Percentiles rank a stretch among this genome's conserved stretches.
These are phyloP conservation scores for Ophiocordyceps polyrhachis-furcata DNA, from an alignment of 2,329 filamentous ascomycete species.

Conservation along the genomic window DNA sequence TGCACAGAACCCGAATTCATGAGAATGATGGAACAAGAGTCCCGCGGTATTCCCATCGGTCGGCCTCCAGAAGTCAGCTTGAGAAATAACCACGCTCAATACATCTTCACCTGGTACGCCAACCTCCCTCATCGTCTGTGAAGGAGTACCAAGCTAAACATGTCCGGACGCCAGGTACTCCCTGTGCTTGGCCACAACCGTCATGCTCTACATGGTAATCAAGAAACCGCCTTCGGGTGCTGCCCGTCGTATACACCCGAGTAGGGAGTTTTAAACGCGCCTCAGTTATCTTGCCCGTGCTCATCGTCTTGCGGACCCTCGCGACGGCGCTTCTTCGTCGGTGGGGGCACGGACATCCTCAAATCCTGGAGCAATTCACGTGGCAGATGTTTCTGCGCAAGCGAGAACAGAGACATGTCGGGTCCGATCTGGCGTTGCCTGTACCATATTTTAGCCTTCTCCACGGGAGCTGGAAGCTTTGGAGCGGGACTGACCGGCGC, in stretches of 20 bases:
- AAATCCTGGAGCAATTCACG: slow-evolving; percentile 69
- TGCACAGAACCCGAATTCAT: slow-evolving; percentile 57
- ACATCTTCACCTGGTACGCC: slow-evolving; percentile 93
- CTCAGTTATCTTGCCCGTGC: slow-evolving; percentile 13
- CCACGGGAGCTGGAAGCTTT: slow-evolving; percentile 5
- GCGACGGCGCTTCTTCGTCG: slow-evolving; percentile 25
- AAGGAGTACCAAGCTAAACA: slow-evolving; percentile 1
- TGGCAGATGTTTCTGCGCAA: slow-evolving; percentile 69
- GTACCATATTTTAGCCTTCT: slow-evolving; percentile 12
- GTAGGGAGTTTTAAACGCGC: slow-evolving; percentile 45
- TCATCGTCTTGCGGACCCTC: slow-evolving; percentile 12
- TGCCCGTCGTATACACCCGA: slow-evolving; percentile 55
- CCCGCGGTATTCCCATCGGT: slow-evolving; percentile 76
- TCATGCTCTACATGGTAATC: slow-evolving; percentile 95
- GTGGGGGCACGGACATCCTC: slow-evolving; percentile 44
- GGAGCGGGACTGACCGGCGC: slow-evolving; percentile 44
- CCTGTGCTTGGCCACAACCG: slow-evolving; percentile 61
- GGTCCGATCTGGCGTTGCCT: slow-evolving; percentile 63
- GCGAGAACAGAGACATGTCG: slow-evolving; percentile 58
- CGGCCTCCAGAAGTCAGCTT: slow-evolving; percentile 78
- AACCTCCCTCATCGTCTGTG: neutral
- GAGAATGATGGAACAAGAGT: slow-evolving; percentile 53
- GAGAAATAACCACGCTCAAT: slow-evolving; percentile 92
- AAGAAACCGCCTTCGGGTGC: slow-evolving; percentile 66
- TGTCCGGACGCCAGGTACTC: slow-evolving; percentile 56